These are phyloP conservation scores for Takashimella tepidaria DNA, from an alignment of 1,284 basidiomycete genomes.

Conservation along the genomic window DNA sequence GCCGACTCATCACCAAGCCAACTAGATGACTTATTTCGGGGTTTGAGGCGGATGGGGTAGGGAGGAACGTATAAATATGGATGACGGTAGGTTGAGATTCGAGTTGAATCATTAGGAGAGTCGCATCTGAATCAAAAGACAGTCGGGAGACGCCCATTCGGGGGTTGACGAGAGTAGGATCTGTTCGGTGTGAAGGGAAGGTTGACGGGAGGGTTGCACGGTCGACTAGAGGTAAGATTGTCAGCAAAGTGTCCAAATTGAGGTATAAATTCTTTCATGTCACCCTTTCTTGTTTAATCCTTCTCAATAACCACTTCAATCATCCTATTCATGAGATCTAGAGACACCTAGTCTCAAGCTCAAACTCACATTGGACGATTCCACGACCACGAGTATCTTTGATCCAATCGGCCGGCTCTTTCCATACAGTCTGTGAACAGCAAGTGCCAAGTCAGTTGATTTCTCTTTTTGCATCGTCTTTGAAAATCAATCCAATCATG, in stretches of 20 bases:
- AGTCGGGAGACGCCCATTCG: conserved; percentile 58
- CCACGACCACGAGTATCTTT: conserved; percentile 56
- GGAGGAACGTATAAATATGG: conserved; percentile 38
- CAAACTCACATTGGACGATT: conserved; percentile 67
- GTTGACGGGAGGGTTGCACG: conserved; percentile 7
- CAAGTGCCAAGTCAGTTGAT: too few species aligned
- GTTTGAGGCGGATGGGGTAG: conserved; percentile 9
- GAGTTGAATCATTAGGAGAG: conserved; percentile 59
- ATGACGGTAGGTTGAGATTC: conserved; percentile 24
- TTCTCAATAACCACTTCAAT: too few species aligned
- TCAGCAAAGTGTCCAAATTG: too few species aligned
- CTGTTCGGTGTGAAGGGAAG: conserved; percentile 15
- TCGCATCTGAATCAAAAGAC: conserved; percentile 71
- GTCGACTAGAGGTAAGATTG: conserved; percentile 17
- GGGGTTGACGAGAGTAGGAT: conserved; percentile 47
- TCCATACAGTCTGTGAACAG: conserved; percentile 61
- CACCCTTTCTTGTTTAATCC: too few species aligned
- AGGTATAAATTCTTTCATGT: too few species aligned
- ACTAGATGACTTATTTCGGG: conserved; percentile 25
- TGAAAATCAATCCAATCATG: background rate
- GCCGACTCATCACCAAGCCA: conserved; percentile 22
- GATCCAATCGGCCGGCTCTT: conserved; percentile 73
- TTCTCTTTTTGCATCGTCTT: background rate
- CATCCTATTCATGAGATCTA: too few species aligned
- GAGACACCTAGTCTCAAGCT: too few species aligned